These are phyloP conservation scores for Neurospora pannonica DNA, from an alignment of 495 filamentous ascomycete genomes.

Conservation along the genomic window DNA sequence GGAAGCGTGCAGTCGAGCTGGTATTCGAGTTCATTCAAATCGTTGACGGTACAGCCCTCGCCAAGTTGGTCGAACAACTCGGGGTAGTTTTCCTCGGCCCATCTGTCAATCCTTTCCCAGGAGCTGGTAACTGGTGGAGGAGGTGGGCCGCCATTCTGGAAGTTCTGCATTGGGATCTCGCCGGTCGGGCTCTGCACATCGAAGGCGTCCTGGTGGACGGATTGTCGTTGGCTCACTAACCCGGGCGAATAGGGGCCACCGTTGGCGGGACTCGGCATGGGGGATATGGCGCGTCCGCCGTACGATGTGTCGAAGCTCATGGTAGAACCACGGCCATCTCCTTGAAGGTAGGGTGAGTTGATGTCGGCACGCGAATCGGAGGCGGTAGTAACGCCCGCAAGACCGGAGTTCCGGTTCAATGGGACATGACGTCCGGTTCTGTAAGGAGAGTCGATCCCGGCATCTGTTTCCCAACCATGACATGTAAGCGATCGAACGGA, in stretches of 20 bases:
- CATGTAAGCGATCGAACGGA: slow-evolving; percentile 23
- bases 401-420: slow-evolving; percentile 54
- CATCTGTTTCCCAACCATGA: slow-evolving; percentile 48
- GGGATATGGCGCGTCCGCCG: slow-evolving; percentile 27
- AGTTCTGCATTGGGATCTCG: slow-evolving; percentile 95
- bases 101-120: slow-evolving; percentile 87
- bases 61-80: slow-evolving; percentile 90
- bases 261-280: slow-evolving; percentile 53
- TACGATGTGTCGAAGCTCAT: slow-evolving; percentile 39
- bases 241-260: slow-evolving; percentile 80
- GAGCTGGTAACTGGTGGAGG: slow-evolving; percentile 80
- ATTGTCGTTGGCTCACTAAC: slow-evolving; percentile 55
- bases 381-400: slow-evolving; percentile 72
- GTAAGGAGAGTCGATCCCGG: slow-evolving; percentile 77
- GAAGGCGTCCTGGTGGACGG: slow-evolving; percentile 46
- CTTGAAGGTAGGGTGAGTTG: slow-evolving; percentile 64
- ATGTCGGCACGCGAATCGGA: slow-evolving; percentile 70
- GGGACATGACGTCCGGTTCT: slow-evolving; percentile 73
- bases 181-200: slow-evolving; percentile 56
- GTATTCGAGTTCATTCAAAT: slow-evolving; percentile 94
- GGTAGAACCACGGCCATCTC: slow-evolving; percentile 46
- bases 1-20: slow-evolving; percentile 91
- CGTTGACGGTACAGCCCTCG: slow-evolving; percentile 84
- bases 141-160: slow-evolving; percentile 82
- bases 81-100: slow-evolving; percentile 90